Evolutionary conservation across 257 asterid genomes (phyloP), one percentile per base, ranked within the genome.

Genomic region (Solanum chilense): DNA sequence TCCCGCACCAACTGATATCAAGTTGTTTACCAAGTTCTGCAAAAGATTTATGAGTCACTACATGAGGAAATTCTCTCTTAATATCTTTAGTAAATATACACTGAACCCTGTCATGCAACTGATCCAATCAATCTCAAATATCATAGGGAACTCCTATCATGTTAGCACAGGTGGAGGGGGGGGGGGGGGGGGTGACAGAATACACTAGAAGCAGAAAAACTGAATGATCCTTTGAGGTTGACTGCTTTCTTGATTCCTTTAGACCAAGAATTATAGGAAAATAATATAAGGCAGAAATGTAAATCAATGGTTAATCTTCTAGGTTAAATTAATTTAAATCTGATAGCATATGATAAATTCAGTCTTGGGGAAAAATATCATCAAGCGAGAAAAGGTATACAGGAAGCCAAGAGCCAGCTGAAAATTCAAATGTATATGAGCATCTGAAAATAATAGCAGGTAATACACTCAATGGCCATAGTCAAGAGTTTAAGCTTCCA

Each of bases 1-100:
- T 84, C 99, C 99, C 64, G 95, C 93, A 84, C 99, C 99, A 83
- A 95, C 94, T 29, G 99, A 94, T 87, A 95, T 89, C 94, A 97
- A 90, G 89, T 87, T 95, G 94, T 87, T 94, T 89, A 93, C 99
- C 95, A 96, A 83, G 90, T 96, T 97, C 99, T 97, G 99, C 93
- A 88, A 86, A 85, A 52, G 56, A 80, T 41, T 52, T 39, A 70
- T 31, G 27, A 15, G 69, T 39, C 56, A 71, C 23, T n/a, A 42
- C 2, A 47, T 27, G 44, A 68, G 39, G 87, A 76, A 42, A 76
- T 76, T 76, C 13, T 39, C 60, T 41, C 83, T 42, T 76, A 76
- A 76, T 41, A 41, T 3, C 14, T 42, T 76, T 76, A n/a, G 83
- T 76, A 39, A 41, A 76, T 42, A n/a, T n/a, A 75, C 21, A 41